Conservation (phyloP, 2,329 filamentous ascomycete genomes). For the Penicillium sp. region DNA sequence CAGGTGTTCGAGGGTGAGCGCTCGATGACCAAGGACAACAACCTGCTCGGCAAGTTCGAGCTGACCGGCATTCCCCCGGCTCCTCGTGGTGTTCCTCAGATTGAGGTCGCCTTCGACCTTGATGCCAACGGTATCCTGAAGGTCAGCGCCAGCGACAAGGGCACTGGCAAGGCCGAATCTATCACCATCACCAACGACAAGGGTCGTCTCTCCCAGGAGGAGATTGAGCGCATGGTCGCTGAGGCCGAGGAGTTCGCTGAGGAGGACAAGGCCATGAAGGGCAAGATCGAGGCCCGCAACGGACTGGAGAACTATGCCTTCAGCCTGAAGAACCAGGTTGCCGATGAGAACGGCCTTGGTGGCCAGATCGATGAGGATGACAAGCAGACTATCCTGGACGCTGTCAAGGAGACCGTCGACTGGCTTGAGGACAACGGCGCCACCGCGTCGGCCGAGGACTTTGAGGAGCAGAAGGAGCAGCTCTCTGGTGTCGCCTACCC, state of each 20-base stretch:
- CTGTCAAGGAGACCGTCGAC: slow-evolving; percentile 92
- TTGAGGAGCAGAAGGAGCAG: slow-evolving; percentile 99
- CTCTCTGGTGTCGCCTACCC: slow-evolving; percentile 93
- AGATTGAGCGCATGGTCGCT: slow-evolving; percentile 98
- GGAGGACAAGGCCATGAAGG: slow-evolving; percentile 96
- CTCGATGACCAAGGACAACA: slow-evolving; percentile 93
- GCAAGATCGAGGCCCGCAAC: slow-evolving; percentile 95
- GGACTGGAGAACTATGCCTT: slow-evolving; percentile 98
- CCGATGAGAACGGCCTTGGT: slow-evolving; percentile 91
- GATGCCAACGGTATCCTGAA: slow-evolving; percentile 98
- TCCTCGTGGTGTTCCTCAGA: slow-evolving; percentile 93
- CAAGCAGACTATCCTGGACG: slow-evolving; percentile 92
- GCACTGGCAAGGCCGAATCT: slow-evolving; percentile 91
- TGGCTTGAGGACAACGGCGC: slow-evolving; percentile 95
- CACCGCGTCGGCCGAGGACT: slow-evolving; percentile 82
- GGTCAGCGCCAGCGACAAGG: slow-evolving; percentile 94
- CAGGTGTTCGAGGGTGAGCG: slow-evolving; percentile 95
- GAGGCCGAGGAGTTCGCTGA: slow-evolving; percentile 99
- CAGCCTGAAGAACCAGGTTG: slow-evolving; percentile 98
- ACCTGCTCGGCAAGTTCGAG: slow-evolving; percentile 96
- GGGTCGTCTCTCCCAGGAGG: slow-evolving; percentile 89
- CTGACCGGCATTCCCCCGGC: slow-evolving; percentile 92
- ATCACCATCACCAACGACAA: slow-evolving; percentile 99
- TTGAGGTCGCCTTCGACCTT: slow-evolving; percentile 95
- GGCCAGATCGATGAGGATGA: slow-evolving; percentile 98